Conservation (phyloP, 2,329 filamentous ascomycete species). For the Aureobasidium sp. region DNA sequence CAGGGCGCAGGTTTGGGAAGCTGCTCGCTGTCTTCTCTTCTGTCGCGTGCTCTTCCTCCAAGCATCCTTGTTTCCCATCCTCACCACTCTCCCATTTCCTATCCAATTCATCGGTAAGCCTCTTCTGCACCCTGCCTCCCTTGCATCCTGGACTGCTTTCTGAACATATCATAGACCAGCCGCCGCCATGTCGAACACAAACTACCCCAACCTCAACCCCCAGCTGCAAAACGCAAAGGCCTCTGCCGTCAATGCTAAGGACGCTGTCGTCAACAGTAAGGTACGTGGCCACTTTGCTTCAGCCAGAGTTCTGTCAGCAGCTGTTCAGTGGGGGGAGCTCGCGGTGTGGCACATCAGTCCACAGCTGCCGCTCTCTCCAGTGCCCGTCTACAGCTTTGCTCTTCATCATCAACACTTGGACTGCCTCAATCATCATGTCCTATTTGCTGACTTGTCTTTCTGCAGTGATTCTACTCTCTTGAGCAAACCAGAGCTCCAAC, state of each 20-base stretch:
- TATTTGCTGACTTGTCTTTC: constrained; percentile 21
- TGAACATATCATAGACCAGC: neutral
- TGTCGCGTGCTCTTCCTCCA: constrained; percentile 13
- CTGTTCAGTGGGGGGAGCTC: constrained; percentile 20
- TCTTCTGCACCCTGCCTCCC: neutral
- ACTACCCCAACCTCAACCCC: constrained; percentile 30
- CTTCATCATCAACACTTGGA: neutral
- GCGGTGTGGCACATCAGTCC: constrained; percentile 26
- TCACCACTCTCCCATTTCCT: neutral
- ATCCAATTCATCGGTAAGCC: constrained; percentile 5
- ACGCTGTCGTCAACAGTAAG: constrained; percentile 38
- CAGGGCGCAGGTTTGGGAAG: constrained; percentile 4
- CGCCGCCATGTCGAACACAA: constrained; percentile 9
- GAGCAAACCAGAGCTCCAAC: constrained; percentile 15
- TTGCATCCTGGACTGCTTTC: neutral
- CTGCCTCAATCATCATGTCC: neutral
- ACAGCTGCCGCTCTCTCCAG: neutral
- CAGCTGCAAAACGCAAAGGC: constrained; percentile 24
- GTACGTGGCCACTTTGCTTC: constrained; percentile 31
- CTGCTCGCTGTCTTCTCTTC: neutral
- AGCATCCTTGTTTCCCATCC: neutral
- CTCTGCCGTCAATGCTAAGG: constrained; percentile 29
- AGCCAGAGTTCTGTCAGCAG: constrained; percentile 28
- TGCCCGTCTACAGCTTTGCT: neutral
- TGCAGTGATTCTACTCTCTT: constrained; percentile 19